Evolutionary conservation across 129 eudicot genomes (phyloP).

Genomic region (Saposhnikovia divaricata): DNA sequence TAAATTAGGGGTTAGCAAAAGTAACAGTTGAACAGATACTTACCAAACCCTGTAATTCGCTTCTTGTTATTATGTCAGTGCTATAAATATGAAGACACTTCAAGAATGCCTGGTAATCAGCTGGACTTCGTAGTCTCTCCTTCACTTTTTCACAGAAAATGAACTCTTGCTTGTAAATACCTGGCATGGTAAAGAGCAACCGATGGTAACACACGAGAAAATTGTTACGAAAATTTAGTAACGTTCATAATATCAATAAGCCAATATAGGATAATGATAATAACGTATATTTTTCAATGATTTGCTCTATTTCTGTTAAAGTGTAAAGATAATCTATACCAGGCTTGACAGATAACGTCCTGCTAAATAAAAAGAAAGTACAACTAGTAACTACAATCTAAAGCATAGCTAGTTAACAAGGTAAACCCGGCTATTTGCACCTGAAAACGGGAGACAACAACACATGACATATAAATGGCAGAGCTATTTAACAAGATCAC

Average conservation of each 20-base stretch:
- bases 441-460: not conserved
- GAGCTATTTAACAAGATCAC: not conserved
- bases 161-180: constrained; percentile 77
- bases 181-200: constrained; percentile 33
- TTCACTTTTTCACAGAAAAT: constrained; percentile 88
- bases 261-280: not conserved
- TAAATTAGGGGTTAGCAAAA: not conserved
- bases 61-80: constrained; percentile 89
- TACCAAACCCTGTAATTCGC: constrained; percentile 89
- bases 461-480: not conserved
- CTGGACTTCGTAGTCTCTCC: constrained; percentile 70
- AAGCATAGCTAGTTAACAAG: not conserved
- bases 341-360: not conserved
- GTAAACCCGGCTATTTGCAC: not conserved
- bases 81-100: constrained; percentile 97
- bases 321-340: not conserved
- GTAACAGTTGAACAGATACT: constrained; percentile 3
- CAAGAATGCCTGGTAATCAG: constrained; percentile 94
- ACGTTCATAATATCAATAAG: not conserved
- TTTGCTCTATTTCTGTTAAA: not conserved
- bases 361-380: not conserved
- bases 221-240: not conserved
- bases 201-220: not conserved
- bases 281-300: not conserved
- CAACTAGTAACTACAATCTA: not conserved